These are phyloP conservation scores for Abortiporus biennis DNA, from an alignment of 1,284 basidiomycete species.

Conservation along the genomic window DNA sequence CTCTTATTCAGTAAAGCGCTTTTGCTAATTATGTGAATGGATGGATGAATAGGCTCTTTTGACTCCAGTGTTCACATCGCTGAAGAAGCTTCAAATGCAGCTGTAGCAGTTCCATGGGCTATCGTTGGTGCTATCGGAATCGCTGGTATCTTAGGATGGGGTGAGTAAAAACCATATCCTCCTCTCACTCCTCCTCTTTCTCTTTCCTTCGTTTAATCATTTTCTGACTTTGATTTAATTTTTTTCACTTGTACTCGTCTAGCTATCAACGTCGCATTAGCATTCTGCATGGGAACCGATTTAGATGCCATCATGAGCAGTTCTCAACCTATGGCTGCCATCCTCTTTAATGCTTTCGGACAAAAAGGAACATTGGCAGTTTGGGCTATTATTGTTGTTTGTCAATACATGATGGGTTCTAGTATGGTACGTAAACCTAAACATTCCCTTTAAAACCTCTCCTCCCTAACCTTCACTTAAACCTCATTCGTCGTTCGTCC, in stretches of 20 bases:
- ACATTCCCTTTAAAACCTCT: too few relatives aligned
- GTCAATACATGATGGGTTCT: slow-evolving; percentile 65
- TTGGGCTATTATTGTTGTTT: slow-evolving; percentile 30
- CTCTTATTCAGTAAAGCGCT: too few relatives aligned
- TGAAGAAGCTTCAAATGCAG: slow-evolving; percentile 70
- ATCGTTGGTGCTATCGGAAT: slow-evolving; percentile 55
- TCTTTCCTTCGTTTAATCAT: neutral
- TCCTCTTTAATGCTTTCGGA: slow-evolving; percentile 59
- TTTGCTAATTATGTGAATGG: neutral
- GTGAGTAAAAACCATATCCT: slow-evolving; percentile 37
- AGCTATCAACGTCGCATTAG: slow-evolving; percentile 52
- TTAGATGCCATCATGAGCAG: slow-evolving; percentile 47
- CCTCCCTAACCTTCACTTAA: too few relatives aligned
- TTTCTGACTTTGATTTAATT: too few relatives aligned
- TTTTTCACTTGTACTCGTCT: neutral
- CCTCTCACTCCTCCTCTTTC: neutral
- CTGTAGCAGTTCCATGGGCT: slow-evolving; percentile 54
- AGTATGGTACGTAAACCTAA: slow-evolving; percentile 40
- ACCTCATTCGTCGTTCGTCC: too few relatives aligned
- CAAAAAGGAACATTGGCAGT: slow-evolving; percentile 47
- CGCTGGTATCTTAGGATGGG: slow-evolving; percentile 58
- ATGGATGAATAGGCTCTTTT: neutral
- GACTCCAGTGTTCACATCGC: slow-evolving; percentile 66
- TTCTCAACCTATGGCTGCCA: slow-evolving; percentile 61
- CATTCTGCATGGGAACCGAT: slow-evolving; percentile 59